phyloP scores from a whole-genome alignment of 176 grass and related monocot species.

The Poa pratensis region DNA sequence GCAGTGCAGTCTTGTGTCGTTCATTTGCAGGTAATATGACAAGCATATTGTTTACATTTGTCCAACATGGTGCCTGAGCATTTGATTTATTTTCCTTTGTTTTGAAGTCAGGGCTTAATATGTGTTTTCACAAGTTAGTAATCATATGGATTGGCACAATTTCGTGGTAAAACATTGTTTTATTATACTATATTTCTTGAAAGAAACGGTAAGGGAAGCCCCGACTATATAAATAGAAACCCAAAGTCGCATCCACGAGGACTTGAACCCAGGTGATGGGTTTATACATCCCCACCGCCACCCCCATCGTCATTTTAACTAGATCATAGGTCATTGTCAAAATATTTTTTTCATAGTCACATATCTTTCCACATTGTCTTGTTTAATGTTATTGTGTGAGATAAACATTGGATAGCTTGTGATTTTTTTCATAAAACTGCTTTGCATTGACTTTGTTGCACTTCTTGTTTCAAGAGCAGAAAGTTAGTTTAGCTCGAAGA shows the following conservation, averaged over 20 bases:
- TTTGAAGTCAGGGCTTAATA: slow-evolving; percentile 8
- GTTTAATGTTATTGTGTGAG: slow-evolving; percentile 9
- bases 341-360: background rate
- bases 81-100: slow-evolving; percentile 3
- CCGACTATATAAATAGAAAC: background rate
- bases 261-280: background rate
- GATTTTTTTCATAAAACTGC: slow-evolving; percentile 9
- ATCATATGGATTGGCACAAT: slow-evolving; percentile 7
- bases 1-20: slow-evolving; percentile 98
- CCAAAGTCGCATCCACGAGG: background rate
- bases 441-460: slow-evolving; percentile 35
- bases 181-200: background rate
- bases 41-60: background rate
- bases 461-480: slow-evolving; percentile 59
- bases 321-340: background rate
- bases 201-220: background rate
- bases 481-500: slow-evolving; percentile 95
- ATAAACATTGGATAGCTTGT: slow-evolving; percentile 25
- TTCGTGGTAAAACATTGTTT: background rate
- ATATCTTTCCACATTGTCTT: slow-evolving; percentile 9
- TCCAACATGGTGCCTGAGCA: background rate
- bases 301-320: background rate
- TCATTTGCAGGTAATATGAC: slow-evolving; percentile 87
- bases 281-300: background rate
- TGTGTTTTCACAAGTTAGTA: slow-evolving; percentile 23